A percentile compares a stretch with the other conserved stretches of the same genome.
Evolutionary conservation across 176 grass and related monocot species (phyloP).

Genomic region (Tillandsia leiboldiana): DNA sequence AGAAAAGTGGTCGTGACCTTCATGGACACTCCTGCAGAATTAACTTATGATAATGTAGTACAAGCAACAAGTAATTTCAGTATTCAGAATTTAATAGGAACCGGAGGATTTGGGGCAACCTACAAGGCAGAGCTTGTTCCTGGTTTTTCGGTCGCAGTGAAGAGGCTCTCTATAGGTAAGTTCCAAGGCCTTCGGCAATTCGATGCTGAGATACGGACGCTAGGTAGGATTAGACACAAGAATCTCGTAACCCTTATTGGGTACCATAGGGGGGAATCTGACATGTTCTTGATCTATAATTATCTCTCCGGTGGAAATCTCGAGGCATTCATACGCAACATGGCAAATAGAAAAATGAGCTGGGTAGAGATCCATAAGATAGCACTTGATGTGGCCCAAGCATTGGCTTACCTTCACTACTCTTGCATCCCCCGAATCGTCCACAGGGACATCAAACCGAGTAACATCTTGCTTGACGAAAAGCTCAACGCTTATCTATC

Average conservation of each 20-base stretch:
- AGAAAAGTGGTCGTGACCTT: constrained; percentile 45
- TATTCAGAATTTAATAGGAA: constrained; percentile 58
- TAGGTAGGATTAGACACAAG: constrained; percentile 45
- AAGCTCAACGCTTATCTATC: constrained; percentile 55
- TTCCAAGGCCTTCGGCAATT: constrained; percentile 70
- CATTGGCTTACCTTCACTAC: constrained; percentile 43
- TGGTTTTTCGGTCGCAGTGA: constrained; percentile 49
- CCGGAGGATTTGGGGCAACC: constrained; percentile 55
- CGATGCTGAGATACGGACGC: constrained; percentile 56
- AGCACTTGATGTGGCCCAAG: constrained; percentile 45
- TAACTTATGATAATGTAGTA: constrained; percentile 49
- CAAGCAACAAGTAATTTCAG: constrained; percentile 51
- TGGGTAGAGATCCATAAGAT: constrained; percentile 50
- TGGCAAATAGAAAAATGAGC: constrained; percentile 32
- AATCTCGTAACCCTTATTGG: constrained; percentile 72
- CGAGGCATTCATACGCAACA: constrained; percentile 44
- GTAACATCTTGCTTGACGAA: constrained; percentile 58
- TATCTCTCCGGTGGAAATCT: constrained; percentile 56
- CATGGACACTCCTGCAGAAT: constrained; percentile 32
- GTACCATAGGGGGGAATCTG: constrained; percentile 44
- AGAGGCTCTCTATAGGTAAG: constrained; percentile 54
- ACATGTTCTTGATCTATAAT: constrained; percentile 67
- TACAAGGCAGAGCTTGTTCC: constrained; percentile 55
- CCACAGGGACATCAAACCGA: constrained; percentile 63
- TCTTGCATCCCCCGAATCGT: constrained; percentile 52